phyloP scores from a whole-genome alignment of 805 yeast species.

The Yarrowia sp. region DNA sequence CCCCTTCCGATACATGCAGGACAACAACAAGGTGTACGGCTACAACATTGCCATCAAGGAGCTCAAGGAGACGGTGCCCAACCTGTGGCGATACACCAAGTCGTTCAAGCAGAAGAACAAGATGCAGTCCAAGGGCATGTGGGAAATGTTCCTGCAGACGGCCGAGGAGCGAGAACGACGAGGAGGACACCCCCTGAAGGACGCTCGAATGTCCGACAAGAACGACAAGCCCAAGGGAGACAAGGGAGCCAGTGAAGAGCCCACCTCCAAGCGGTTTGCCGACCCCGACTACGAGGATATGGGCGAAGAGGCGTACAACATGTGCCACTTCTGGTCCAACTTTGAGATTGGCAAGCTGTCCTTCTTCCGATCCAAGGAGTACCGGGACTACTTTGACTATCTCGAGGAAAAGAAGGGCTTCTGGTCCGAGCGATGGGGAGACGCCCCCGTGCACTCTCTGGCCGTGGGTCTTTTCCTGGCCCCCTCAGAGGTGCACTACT shows the following conservation, averaged over 20 bases:
- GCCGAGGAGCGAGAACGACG: conserved; percentile 47
- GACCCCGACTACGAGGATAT: conserved; percentile 49
- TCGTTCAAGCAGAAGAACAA: conserved; percentile 61
- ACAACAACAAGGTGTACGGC: conserved; percentile 75
- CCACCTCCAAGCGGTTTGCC: conserved; percentile 16
- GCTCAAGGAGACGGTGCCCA: conserved; percentile 80
- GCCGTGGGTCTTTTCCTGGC: conserved; percentile 81
- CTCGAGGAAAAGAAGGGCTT: conserved; percentile 82
- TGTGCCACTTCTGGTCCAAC: conserved; percentile 92
- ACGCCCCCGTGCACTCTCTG: conserved; percentile 91
- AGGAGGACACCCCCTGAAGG: conserved; percentile 60
- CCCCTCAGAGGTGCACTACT: conserved; percentile 79
- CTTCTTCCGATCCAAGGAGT: conserved; percentile 69
- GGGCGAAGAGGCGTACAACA: conserved; percentile 56
- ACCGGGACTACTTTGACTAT: conserved; percentile 69
- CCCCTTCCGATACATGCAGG: conserved; percentile 83
- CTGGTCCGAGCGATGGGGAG: conserved; percentile 95
- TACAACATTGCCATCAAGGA: conserved; percentile 83
- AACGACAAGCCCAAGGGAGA: conserved; percentile 45
- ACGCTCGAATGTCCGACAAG: conserved; percentile 66
- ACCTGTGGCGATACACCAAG: conserved; percentile 74
- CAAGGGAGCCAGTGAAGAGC: not conserved
- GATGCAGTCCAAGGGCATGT: conserved; percentile 64
- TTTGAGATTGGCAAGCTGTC: conserved; percentile 89
- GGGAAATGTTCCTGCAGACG: conserved; percentile 66